Percentiles rank a stretch among this genome's conserved stretches.
phyloP scores from a whole-genome alignment of 441 rosid genomes.

The Mallotus repandus region DNA sequence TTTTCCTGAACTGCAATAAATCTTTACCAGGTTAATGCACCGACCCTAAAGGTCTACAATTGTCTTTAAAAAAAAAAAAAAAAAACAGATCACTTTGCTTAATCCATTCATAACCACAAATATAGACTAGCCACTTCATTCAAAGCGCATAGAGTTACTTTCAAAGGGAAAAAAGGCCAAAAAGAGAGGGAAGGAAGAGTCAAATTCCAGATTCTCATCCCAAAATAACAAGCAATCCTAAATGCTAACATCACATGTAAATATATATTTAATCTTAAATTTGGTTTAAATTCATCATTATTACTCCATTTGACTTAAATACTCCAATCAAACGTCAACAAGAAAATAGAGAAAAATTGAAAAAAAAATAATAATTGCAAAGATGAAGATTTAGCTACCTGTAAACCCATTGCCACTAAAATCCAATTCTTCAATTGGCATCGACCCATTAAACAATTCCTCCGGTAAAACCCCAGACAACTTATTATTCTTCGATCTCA shows the following conservation, averaged over 20 bases:
- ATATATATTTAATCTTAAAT: neutral
- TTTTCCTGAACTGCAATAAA: neutral
- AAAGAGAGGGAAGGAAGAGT: neutral
- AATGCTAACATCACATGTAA: neutral
- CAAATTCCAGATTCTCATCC: constrained; percentile 2
- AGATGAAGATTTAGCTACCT: constrained; percentile 39
- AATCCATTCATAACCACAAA: neutral
- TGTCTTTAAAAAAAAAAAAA: neutral
- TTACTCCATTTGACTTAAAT: constrained; percentile 9
- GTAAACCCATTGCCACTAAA: constrained; percentile 86
- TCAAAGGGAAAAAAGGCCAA: neutral
- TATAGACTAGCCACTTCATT: neutral
- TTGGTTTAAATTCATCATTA: constrained; percentile 2
- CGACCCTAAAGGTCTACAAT: neutral
- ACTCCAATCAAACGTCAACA: constrained; percentile 12
- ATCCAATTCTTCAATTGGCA: constrained; percentile 70
- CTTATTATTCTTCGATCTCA: constrained; percentile 62
- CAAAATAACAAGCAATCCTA: neutral
- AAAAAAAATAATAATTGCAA: neutral
- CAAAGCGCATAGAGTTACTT: constrained; percentile 1
- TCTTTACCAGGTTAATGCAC: neutral
- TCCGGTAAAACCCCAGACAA: constrained; percentile 59
- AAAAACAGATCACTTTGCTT: neutral
- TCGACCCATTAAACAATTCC: constrained; percentile 59
- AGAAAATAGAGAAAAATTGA: neutral